Conservation (phyloP, 768 basidiomycete genomes). For the Leccinum variicolor region DNA sequence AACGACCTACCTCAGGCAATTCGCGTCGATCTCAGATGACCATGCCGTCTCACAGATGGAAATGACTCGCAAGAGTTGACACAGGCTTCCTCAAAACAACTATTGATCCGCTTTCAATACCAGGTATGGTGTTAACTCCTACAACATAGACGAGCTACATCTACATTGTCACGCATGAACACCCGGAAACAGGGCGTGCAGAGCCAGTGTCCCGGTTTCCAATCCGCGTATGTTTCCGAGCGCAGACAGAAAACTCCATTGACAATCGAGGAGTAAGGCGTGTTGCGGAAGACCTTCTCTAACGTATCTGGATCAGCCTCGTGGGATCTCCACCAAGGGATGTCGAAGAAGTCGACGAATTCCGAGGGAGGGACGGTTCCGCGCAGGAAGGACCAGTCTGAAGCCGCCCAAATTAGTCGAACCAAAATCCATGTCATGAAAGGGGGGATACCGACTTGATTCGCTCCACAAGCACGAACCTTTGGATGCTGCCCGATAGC, state of each 20-base stretch:
- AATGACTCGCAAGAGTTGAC: not conserved
- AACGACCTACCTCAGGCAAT: too few species aligned
- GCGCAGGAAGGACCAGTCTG: constrained; percentile 18
- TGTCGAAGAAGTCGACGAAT: constrained; percentile 7
- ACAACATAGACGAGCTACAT: not conserved
- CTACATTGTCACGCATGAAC: constrained; percentile 10
- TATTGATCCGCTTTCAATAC: not conserved
- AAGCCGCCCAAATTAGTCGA: not conserved
- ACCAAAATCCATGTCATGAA: not conserved
- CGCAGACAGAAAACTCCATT: not conserved
- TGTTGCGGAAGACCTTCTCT: constrained; percentile 1
- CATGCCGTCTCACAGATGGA: not conserved
- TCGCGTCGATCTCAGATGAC: too few species aligned
- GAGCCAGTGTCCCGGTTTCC: constrained; percentile 11
- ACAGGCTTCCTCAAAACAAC: not conserved
- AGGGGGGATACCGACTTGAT: constrained; percentile 6
- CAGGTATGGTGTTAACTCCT: not conserved
- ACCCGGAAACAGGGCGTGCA: constrained; percentile 8
- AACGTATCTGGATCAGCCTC: not conserved
- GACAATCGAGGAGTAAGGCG: constrained; percentile 8
- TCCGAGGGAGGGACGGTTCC: constrained; percentile 9
- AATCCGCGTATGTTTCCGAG: constrained; percentile 2
- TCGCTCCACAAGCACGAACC: constrained; percentile 8
- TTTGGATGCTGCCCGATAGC: not conserved
- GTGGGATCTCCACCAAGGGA: constrained; percentile 16